Conservation (phyloP, 164 flowering plant genomes). For the Dillenia suffruticosa region DNA sequence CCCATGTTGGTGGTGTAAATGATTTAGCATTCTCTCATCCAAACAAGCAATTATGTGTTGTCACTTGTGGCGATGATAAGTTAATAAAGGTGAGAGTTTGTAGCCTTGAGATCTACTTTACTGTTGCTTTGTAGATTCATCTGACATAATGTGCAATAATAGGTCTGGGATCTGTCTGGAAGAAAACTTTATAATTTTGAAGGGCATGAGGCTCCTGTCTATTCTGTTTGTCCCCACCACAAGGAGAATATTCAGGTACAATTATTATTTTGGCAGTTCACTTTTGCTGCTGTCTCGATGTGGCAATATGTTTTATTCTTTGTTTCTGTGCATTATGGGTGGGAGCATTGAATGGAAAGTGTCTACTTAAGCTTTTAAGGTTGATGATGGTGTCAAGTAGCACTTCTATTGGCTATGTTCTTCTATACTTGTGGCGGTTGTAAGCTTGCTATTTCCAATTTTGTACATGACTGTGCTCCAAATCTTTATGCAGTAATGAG, state of each 20-base stretch:
- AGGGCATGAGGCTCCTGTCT: slow-evolving; percentile 91
- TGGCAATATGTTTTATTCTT: too few species aligned
- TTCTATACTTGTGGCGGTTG: too few species aligned
- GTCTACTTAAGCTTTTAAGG: too few species aligned
- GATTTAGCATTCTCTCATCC: slow-evolving; percentile 88
- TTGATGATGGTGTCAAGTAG: too few species aligned
- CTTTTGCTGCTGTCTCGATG: too few species aligned
- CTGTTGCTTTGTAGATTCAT: too few species aligned
- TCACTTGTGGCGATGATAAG: slow-evolving; percentile 89
- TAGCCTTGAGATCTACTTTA: not conserved
- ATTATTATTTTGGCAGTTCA: not conserved
- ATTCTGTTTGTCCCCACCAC: slow-evolving; percentile 85
- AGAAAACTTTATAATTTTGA: slow-evolving; percentile 65
- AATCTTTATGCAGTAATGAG: too few species aligned
- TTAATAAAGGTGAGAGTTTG: slow-evolving; percentile 56
- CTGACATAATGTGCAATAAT: slow-evolving; percentile 10
- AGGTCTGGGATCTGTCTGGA: slow-evolving; percentile 90
- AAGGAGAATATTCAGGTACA: slow-evolving; percentile 88
- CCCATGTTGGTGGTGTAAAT: slow-evolving; percentile 83
- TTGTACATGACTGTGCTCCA: too few species aligned
- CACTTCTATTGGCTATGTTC: too few species aligned
- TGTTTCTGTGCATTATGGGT: too few species aligned
- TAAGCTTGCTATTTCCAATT: too few species aligned
- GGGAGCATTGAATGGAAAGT: too few species aligned
- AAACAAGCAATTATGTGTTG: slow-evolving; percentile 68